Evolutionary conservation across 371 early-diverging fungal species (phyloP).

Genomic region (Smittium mucronatum): DNA sequence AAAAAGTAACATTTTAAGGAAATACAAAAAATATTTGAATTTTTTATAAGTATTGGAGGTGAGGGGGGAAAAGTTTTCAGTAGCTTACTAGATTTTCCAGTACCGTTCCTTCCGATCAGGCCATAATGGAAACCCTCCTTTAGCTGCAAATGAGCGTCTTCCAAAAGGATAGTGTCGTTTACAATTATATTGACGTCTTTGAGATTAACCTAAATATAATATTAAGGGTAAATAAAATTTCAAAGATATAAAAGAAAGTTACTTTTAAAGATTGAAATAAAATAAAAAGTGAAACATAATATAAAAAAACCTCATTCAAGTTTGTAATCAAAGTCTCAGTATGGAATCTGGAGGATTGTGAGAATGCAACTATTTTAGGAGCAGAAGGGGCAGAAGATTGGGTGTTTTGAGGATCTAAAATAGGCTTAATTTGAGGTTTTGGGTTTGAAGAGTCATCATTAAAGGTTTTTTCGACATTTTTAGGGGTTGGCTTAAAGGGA

Average conservation of each 20-base stretch:
- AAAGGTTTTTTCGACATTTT: too few relatives aligned
- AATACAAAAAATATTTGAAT: too few relatives aligned
- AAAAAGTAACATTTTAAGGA: too few relatives aligned
- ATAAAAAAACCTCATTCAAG: conserved; percentile 1
- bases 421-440: not conserved
- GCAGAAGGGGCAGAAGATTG: too few relatives aligned
- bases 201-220: conserved; percentile 40
- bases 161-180: conserved; percentile 42
- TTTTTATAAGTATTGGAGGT: too few relatives aligned
- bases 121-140: conserved; percentile 95
- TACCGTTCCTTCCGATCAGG: conserved; percentile 94
- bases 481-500: too few relatives aligned
- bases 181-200: conserved; percentile 58
- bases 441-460: not conserved
- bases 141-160: conserved; percentile 85
- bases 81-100: conserved; percentile 68
- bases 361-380: conserved; percentile 51
- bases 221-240: too few relatives aligned
- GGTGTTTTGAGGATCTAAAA: not conserved
- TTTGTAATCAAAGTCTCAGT: conserved; percentile 57
- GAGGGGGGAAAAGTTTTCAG: not conserved
- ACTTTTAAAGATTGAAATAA: too few relatives aligned
- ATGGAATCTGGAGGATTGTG: conserved; percentile 79
- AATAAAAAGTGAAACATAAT: too few relatives aligned
- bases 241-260: too few relatives aligned